Conservation (phyloP, 1,139 yeast genomes). For the Lodderomyces metapsilosis region DNA sequence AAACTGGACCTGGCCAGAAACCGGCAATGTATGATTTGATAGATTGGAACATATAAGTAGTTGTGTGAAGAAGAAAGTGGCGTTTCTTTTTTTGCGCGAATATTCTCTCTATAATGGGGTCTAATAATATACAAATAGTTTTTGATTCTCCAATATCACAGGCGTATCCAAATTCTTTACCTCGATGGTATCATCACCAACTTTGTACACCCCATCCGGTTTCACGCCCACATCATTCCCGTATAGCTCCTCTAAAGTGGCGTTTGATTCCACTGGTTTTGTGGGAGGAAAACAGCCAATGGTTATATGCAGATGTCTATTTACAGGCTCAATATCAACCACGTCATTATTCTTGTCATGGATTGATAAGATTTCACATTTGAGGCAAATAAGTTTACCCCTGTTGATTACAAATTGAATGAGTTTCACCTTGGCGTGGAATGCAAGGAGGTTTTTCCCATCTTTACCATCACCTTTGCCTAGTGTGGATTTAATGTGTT, state of each 20-base stretch:
- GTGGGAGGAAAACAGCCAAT: constrained; percentile 57
- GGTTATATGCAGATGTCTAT: constrained; percentile 68
- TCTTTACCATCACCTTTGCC: constrained; percentile 11
- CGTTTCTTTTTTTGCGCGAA: no score
- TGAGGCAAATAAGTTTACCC: constrained; percentile 53
- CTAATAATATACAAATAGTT: neutral
- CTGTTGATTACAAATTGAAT: constrained; percentile 48
- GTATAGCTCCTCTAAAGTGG: constrained; percentile 18
- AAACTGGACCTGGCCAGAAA: constrained; percentile 14
- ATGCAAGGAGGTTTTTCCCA: constrained; percentile 14
- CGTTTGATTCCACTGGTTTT: constrained; percentile 43
- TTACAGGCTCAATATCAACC: constrained; percentile 31
- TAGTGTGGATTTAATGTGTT: constrained; percentile 16
- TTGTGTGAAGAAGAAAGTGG: neutral
- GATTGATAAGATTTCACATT: constrained; percentile 41
- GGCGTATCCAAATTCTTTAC: constrained; percentile 16
- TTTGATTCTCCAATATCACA: neutral
- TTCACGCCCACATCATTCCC: constrained; percentile 5
- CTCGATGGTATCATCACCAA: constrained; percentile 11
- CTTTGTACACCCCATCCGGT: constrained; percentile 10
- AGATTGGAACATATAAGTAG: neutral
- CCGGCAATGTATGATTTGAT: neutral
- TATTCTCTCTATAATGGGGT: neutral
- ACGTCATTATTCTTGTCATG: constrained; percentile 13
- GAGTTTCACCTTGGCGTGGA: constrained; percentile 40